Evolutionary conservation across 169 alveolate species (phyloP).

Genomic region (Cryptosporidium xiaoi): DNA sequence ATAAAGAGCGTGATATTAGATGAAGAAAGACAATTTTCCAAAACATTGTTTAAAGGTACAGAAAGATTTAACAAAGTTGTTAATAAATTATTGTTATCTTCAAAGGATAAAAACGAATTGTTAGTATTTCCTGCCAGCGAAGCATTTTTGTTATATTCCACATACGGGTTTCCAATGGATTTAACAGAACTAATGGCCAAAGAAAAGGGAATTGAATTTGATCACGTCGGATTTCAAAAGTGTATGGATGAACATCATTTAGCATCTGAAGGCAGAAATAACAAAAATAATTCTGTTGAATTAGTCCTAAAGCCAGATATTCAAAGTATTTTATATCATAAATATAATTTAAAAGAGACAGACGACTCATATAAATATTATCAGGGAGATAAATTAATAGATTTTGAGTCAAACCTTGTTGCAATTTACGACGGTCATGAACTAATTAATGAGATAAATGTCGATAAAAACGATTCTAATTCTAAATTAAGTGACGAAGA

Average conservation of each 20-base stretch:
- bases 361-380: constrained; percentile 38
- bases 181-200: constrained; percentile 92
- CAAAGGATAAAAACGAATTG: constrained; percentile 31
- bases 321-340: constrained; percentile 5
- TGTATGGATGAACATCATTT: constrained; percentile 84
- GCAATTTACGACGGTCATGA: constrained; percentile 74
- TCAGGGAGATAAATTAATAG: not conserved
- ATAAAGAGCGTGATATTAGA: constrained; percentile 83
- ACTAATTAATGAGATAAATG: constrained; percentile 33
- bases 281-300: not conserved
- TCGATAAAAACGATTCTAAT: not conserved
- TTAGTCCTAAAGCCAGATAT: constrained; percentile 55
- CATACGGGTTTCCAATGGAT: constrained; percentile 94
- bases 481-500: too few species aligned
- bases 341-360: constrained; percentile 50
- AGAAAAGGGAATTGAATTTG: constrained; percentile 85
- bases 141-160: constrained; percentile 90
- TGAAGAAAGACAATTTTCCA: constrained; percentile 88
- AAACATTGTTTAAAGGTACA: constrained; percentile 88
- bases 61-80: constrained; percentile 81
- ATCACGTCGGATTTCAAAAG: constrained; percentile 85
- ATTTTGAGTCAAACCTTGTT: constrained; percentile 24
- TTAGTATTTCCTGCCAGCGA: constrained; percentile 82
- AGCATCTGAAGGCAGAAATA: constrained; percentile 82
- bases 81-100: constrained; percentile 10